Percentiles rank a stretch among this genome's conserved stretches.
Conservation (phyloP, 1,284 basidiomycete species). For the Rhodotorula sp. region DNA sequence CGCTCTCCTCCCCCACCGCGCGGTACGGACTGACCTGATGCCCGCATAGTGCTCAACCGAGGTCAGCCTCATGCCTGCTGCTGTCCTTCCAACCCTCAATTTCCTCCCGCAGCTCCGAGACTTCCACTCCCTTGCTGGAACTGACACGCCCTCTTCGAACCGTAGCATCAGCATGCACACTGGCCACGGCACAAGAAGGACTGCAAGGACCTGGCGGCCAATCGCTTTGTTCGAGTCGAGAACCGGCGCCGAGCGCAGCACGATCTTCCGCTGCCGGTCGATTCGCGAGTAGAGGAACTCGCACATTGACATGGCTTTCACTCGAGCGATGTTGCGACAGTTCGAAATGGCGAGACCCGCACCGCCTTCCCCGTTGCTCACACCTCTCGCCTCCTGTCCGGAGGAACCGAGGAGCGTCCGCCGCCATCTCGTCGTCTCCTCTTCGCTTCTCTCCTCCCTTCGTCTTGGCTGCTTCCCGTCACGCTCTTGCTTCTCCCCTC, state of each 20-base stretch:
- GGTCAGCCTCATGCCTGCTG: conserved; percentile 1
- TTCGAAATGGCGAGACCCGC: not conserved
- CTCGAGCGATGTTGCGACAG: not conserved
- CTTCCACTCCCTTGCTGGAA: too few relatives aligned
- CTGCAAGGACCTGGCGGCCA: conserved; percentile 31
- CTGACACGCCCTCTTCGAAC: too few relatives aligned
- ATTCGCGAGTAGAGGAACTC: not conserved
- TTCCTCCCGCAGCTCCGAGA: too few relatives aligned
- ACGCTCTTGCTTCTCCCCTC: not conserved
- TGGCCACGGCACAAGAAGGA: conserved; percentile 34
- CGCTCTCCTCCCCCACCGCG: too few relatives aligned
- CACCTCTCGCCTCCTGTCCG: not conserved
- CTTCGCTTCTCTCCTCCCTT: not conserved
- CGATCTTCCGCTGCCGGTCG: not conserved
- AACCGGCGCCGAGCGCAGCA: conserved; percentile 7
- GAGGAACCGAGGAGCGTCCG: not conserved
- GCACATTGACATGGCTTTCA: too few relatives aligned
- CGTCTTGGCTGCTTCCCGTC: not conserved
- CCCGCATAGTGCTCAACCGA: conserved; percentile 25
- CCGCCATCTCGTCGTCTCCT: not conserved
- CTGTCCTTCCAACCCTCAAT: not conserved
- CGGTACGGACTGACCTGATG: too few relatives aligned
- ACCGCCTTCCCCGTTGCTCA: too few relatives aligned
- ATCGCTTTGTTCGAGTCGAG: conserved; percentile 32
- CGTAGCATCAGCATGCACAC: conserved; percentile 29